Percentiles rank a stretch among this genome's conserved stretches.
Conservation (phyloP, 768 basidiomycete genomes). For the Pleurotus eryngii region DNA sequence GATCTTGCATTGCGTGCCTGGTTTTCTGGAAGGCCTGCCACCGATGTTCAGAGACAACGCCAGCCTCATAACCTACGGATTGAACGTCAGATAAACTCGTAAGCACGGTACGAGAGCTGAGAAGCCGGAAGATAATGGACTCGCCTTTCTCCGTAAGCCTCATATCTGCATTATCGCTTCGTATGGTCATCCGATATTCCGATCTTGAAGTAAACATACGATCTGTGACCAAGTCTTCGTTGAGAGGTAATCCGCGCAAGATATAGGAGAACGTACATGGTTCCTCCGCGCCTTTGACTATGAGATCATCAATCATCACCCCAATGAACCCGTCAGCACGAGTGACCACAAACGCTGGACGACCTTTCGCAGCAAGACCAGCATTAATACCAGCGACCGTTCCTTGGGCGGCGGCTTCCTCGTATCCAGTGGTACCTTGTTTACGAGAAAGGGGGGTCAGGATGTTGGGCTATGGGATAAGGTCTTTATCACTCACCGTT, state of each 20-base stretch:
- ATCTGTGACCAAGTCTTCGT: constrained; percentile 41
- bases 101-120: background rate
- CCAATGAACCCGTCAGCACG: constrained; percentile 88
- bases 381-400: constrained; percentile 88
- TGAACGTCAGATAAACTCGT: background rate
- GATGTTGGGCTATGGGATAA: background rate
- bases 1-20: constrained; percentile 29
- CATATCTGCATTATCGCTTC: constrained; percentile 87
- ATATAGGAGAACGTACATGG: constrained; percentile 57
- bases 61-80: constrained; percentile 35
- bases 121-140: background rate
- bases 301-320: constrained; percentile 91
- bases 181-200: constrained; percentile 84
- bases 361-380: constrained; percentile 58
- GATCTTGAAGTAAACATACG: constrained; percentile 93
- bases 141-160: constrained; percentile 76
- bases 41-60: constrained; percentile 42
- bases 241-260: background rate
- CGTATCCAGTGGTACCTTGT: constrained; percentile 86
- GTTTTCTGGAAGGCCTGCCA: constrained; percentile 37
- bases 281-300: constrained; percentile 85
- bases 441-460: background rate
- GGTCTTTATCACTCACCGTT: constrained; percentile 48
- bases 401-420: constrained; percentile 92
- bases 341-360: constrained; percentile 58